Evolutionary conservation across 2,329 filamentous ascomycete species (phyloP), one percentile per base, ranked within the genome.

Genomic region (Alternaria sp.): DNA sequence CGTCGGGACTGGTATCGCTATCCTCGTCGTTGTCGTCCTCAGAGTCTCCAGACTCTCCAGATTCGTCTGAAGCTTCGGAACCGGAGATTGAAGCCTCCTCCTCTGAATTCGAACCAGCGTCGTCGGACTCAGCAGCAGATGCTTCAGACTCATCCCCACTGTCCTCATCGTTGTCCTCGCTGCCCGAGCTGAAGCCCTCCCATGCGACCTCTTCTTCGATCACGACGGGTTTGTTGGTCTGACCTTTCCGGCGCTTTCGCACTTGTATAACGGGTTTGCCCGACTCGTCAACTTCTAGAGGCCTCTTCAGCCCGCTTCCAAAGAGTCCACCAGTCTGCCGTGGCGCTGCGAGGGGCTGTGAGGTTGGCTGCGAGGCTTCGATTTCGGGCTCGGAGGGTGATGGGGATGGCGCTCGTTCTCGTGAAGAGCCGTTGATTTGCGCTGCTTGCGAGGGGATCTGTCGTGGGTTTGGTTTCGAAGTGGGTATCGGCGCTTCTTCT

Each of bases 221-320:
- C 8, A 68, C 61, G 12, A 76, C 67, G 17, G 74, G 69, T 63
- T 81, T 81, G 5, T 76, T 59, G 23, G 17, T 71, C 85, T 77
- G 89, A 3, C 54, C 69, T 84, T 79, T 90, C 28, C 80, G 86
- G 69, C 90, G 91, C 79, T 95, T 93, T 55, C 93, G 87, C 77
- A 93, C 96, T 74, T 91, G 90, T 55, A 98, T 88, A 3, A 97
- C 84, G 0, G 95, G 96, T 59, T 88, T 89, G 7, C 95, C 93
- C 62, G 90, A 88, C 1, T 92, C 89, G 66, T 93, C 93, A 10
- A 93, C 70, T 47, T 97, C 92, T 11, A 99, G 83, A 1, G 94
- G 93, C 45, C 94, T 87, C 79, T 98, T 98, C 62, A 99, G 80
- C 7, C 96, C 96, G 64, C 89, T 90, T 19, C 96, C 96, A 57